Base-by-base conservation (phyloP, 768 basidiomycete species). In the Lactarius tabidus region DNA sequence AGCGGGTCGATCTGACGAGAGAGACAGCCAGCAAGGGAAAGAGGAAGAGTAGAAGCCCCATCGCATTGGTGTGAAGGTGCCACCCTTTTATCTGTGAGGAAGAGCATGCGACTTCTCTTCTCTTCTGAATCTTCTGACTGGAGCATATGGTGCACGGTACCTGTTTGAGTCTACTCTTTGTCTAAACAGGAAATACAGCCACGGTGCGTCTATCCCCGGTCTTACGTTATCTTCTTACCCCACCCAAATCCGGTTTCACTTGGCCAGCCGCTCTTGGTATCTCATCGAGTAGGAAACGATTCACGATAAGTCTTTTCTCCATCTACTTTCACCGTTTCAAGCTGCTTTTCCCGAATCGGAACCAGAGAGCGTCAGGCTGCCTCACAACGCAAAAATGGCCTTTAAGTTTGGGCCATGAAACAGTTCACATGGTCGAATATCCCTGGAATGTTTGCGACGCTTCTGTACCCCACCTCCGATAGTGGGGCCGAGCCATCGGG, bases 101-200 rank as follows among this genome's bases (percentile, higher is more conserved):
- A 20, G 20, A 20, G 3, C 12, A 54, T 29, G 53, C 18, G 28
- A n/a, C 29, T 54, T 54, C 29, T 28, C 52, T 31, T 54, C 45
- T 26, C 2, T 28, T 59, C 18, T 35, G 39, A n/a, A 18, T 15
- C 38, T 54, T 53, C 57, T 59, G 51, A 38, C 63, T 28, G 33
- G 63, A 39, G 41, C 54, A 56, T 60, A 56, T 65, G 59, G 54
- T 39, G 7, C 56, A 6, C 14, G 6, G 56, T 57, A 14, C 56
- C 56, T 57, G 56, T 29, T 18, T 33, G 54, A 15, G 54, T 35
- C 9, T 8, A 3, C 18, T 10, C 54, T 14, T 18, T 4, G 54
- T 33, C n/a, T 4, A 43, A 60, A 56, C 55, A 23, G 54, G 52
- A 64, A 64, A 23, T 26, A n/a, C n/a, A n/a, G n/a, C 23, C n/a